Conservation (phyloP, 768 basidiomycete species). For the Kwoniella mangroviensis region DNA sequence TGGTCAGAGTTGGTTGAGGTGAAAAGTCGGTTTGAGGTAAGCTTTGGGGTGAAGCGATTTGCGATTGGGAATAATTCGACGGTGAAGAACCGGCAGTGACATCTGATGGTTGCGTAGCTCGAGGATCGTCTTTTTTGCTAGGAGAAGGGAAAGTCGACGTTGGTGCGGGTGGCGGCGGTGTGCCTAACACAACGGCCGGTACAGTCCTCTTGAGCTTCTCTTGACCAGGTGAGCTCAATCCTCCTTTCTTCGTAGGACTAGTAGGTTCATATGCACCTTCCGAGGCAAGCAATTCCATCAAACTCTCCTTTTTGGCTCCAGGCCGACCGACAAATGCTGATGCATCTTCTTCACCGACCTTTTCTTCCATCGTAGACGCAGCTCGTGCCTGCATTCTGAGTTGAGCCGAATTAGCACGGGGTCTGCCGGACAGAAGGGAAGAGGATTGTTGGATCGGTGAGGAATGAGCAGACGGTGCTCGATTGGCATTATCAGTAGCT, state of each 20-base stretch:
- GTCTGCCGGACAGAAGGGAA: neutral
- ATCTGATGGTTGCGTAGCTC: neutral
- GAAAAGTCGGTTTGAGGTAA: neutral
- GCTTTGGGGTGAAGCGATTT: neutral
- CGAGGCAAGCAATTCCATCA: slow-evolving; percentile 44
- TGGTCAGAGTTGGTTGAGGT: slow-evolving; percentile 1
- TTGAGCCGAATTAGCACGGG: slow-evolving; percentile 12
- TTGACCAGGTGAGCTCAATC: neutral
- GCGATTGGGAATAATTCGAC: neutral
- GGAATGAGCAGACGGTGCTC: neutral
- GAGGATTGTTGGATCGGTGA: slow-evolving; percentile 5
- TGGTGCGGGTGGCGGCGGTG: slow-evolving; percentile 38
- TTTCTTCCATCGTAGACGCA: slow-evolving; percentile 30
- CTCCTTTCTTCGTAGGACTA: slow-evolving; percentile 9
- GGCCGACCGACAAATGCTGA: neutral
- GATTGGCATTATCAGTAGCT: neutral
- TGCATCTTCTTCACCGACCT: neutral
- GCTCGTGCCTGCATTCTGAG: slow-evolving; percentile 23
- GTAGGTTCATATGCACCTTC: slow-evolving; percentile 23
- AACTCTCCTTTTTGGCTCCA: slow-evolving; percentile 30
- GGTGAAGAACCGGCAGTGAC: neutral
- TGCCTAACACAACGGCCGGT: slow-evolving; percentile 46
- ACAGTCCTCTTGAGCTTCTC: slow-evolving; percentile 29
- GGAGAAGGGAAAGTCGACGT: slow-evolving; percentile 6
- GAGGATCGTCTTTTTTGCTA: neutral